A percentile compares a stretch with the other conserved stretches of the same genome.
These are phyloP conservation scores for Pyrenophora graminea DNA, from an alignment of 2,329 filamentous ascomycete genomes.

Conservation along the genomic window DNA sequence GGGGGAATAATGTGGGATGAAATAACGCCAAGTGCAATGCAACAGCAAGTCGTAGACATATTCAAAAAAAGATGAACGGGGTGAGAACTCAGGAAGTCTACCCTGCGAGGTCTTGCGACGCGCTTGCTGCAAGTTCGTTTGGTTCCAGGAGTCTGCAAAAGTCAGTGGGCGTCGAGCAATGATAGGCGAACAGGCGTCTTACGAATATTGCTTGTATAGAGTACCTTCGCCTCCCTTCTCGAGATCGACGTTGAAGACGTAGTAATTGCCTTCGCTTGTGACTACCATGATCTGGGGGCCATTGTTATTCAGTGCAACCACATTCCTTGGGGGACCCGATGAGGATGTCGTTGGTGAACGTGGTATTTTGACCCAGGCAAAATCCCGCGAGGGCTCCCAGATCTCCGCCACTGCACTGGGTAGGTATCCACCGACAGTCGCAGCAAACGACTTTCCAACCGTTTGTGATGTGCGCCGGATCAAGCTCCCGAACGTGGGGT, in stretches of 20 bases:
- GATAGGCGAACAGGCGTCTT: constrained; percentile 50
- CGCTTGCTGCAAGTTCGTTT: constrained; percentile 39
- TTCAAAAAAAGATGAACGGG: constrained; percentile 7
- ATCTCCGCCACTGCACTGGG: constrained; percentile 95
- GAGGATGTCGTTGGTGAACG: constrained; percentile 54
- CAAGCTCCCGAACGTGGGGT: constrained; percentile 86
- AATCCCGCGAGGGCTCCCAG: constrained; percentile 94
- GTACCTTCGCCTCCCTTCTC: constrained; percentile 92
- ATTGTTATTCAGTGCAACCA: constrained; percentile 96
- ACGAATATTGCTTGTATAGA: constrained; percentile 91
- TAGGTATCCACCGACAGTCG: constrained; percentile 87
- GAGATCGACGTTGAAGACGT: constrained; percentile 93
- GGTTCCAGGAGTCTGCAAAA: constrained; percentile 40
- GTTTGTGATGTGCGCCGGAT: constrained; percentile 93
- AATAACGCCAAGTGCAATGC: constrained; percentile 40
- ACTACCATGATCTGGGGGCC: constrained; percentile 98
- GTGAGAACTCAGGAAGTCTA: constrained; percentile 16
- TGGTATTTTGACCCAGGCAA: constrained; percentile 94
- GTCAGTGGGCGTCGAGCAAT: constrained; percentile 18
- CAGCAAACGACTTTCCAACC: constrained; percentile 85
- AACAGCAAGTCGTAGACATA: constrained; percentile 12
- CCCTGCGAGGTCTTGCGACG: constrained; percentile 37
- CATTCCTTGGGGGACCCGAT: constrained; percentile 70
- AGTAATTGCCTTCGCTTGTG: constrained; percentile 92
- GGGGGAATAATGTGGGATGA: constrained; percentile 30